These are phyloP conservation scores for Gossypium davidsonii DNA, from an alignment of 441 rosid genomes.

Conservation along the genomic window DNA sequence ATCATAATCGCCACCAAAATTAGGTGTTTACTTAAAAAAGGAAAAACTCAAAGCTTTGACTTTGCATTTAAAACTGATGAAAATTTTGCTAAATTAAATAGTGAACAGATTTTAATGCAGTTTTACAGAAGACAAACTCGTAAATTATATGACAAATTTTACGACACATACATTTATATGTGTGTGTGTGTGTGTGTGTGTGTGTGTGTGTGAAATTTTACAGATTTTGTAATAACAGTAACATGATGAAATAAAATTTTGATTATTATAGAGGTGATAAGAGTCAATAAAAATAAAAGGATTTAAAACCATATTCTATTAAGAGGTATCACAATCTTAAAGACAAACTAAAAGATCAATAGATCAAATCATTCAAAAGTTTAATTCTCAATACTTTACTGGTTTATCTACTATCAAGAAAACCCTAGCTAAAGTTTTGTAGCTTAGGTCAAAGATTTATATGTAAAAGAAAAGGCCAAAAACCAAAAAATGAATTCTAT, in stretches of 20 bases:
- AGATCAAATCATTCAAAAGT: neutral
- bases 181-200: neutral
- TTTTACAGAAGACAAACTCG: neutral
- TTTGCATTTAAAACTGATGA: neutral
- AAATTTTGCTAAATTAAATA: neutral
- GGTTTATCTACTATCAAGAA: neutral
- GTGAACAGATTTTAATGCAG: neutral
- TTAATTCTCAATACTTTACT: neutral
- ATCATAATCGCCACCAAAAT: neutral
- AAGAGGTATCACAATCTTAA: neutral
- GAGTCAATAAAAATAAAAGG: neutral
- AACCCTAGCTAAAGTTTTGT: neutral
- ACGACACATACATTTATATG: neutral
- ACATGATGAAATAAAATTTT: neutral
- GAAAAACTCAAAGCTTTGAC: neutral
- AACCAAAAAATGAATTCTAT: neutral
- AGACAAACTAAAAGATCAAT: constrained; percentile 2
- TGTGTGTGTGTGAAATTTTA: neutral
- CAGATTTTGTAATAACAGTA: neutral
- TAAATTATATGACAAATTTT: neutral
- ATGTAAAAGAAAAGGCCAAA: neutral
- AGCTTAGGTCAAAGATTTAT: neutral
- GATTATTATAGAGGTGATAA: neutral
- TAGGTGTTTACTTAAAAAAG: neutral
- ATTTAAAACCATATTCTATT: neutral